Evolutionary conservation across 2,329 filamentous ascomycete genomes (phyloP), one percentile per base, ranked within the genome.

Genomic region (Fusarium sp.): DNA sequence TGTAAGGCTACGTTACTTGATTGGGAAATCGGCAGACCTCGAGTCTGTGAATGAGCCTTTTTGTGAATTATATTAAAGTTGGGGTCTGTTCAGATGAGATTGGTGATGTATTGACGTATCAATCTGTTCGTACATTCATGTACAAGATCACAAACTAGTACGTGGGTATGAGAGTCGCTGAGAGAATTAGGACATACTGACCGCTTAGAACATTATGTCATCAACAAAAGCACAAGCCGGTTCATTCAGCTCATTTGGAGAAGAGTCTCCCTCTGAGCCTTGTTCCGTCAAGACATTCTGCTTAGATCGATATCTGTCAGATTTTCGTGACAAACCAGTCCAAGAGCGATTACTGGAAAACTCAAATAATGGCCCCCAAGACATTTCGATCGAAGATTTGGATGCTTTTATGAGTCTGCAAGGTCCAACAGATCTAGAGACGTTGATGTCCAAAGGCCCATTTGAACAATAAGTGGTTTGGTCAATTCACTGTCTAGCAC

Each of bases 341-440:
- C 48, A 51, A 7, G 30, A 51, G 22, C 30, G 22, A 14, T 24
- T 51, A 34, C 30, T 51, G 11, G 28, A 24, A 5, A 34, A 18
- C 30, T 34, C 48, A 14, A 3, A 7, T 0, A 24, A 34, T 51
- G 48, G 10, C 12, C 5, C 48, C 48, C 30, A 34, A 51, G 3
- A 13, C 17, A 20, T 13, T 51, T n/a, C 14, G 3, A 10, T 51
- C 17, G 8, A 24, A n/a, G 48, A 34, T n/a, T 51, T 51, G 30
- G 48, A 51, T 3, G 0, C 0, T 18, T 24, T 51, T 0, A 51
- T 51, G 15, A n/a, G 15, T 10, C 11, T 51, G 0, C 22, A 34
- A 13, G 2, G 15, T 0, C 30, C 48, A n/a, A 0, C 15, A 24
- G 15, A 51, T n/a, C 22, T 51, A 3, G 47, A 18, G 7, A 9